phyloP scores from a whole-genome alignment of 768 basidiomycete genomes.

The Amylocystis lapponica region DNA sequence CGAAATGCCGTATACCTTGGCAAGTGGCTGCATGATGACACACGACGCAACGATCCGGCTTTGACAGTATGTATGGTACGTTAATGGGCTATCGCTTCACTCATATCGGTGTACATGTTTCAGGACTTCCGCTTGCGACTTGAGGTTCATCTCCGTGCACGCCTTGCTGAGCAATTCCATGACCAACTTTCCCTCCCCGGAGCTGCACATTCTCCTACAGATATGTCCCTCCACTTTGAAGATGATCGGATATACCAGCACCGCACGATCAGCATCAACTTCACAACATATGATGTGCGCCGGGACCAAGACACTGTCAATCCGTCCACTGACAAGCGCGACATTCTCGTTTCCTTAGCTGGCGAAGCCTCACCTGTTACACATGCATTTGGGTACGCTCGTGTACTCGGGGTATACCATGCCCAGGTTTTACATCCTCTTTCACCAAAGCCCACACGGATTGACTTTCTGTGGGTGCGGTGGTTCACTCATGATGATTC shows the following conservation, averaged over 20 bases:
- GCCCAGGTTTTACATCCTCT: constrained; percentile 8
- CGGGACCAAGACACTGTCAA: constrained; percentile 14
- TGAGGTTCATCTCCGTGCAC: constrained; percentile 17
- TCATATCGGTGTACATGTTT: not conserved
- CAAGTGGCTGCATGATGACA: no score
- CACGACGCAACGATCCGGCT: no score
- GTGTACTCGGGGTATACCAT: constrained; percentile 24
- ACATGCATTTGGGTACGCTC: constrained; percentile 25
- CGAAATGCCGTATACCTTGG: no score
- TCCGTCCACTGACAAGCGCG: not conserved
- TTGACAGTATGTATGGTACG: no score
- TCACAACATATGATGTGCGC: constrained; percentile 17
- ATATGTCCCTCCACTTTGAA: constrained; percentile 3
- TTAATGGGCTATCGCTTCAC: no score
- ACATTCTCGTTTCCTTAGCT: constrained; percentile 10
- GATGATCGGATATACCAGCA: constrained; percentile 17
- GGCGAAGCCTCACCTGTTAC: not conserved
- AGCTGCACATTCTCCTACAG: no score
- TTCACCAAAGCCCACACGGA: not conserved
- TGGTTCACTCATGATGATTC: no score
- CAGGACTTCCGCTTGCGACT: constrained; percentile 16
- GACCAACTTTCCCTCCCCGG: no score
- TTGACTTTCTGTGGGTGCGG: constrained; percentile 32
- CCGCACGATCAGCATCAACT: constrained; percentile 14
- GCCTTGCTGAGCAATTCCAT: constrained; percentile 6